Evolutionary conservation across 768 basidiomycete species (phyloP).

Genomic region (Filobasidium floriforme): DNA sequence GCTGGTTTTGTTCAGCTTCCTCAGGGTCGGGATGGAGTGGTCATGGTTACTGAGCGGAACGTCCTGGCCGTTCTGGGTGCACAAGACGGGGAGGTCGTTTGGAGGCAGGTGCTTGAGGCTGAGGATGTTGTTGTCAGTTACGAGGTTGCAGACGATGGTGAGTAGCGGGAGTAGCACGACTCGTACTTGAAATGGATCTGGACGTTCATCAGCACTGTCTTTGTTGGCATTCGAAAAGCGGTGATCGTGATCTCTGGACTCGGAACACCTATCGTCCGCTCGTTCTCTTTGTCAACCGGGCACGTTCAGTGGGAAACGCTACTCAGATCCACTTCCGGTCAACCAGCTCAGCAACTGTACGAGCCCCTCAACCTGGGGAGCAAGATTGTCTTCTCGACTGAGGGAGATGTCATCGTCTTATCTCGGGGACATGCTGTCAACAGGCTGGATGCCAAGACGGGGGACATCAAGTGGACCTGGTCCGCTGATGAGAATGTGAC

Average conservation of each 20-base stretch:
- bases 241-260: constrained; percentile 69
- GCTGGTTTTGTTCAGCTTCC: constrained; percentile 54
- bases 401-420: constrained; percentile 30
- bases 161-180: constrained; percentile 36
- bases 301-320: constrained; percentile 59
- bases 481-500: neutral
- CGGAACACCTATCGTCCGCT: constrained; percentile 60
- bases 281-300: constrained; percentile 61
- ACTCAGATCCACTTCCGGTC: constrained; percentile 48
- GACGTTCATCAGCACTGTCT: neutral
- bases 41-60: constrained; percentile 51
- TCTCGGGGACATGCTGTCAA: constrained; percentile 50
- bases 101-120: constrained; percentile 70
- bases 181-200: too few relatives aligned
- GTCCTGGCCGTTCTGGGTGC: constrained; percentile 67
- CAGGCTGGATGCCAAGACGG: constrained; percentile 52
- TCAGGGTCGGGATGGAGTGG: constrained; percentile 20
- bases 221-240: constrained; percentile 46
- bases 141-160: constrained; percentile 56
- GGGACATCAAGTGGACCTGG: constrained; percentile 62
- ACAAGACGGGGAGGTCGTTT: constrained; percentile 67
- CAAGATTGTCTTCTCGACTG: constrained; percentile 49
- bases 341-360: constrained; percentile 48
- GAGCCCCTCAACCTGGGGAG: constrained; percentile 57
- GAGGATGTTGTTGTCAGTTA: constrained; percentile 63